A percentile compares a stretch with the other conserved stretches of the same genome.
These are phyloP conservation scores for Haemoproteus tartakovskyi DNA, from an alignment of 169 alveolate genomes.

Conservation along the genomic window DNA sequence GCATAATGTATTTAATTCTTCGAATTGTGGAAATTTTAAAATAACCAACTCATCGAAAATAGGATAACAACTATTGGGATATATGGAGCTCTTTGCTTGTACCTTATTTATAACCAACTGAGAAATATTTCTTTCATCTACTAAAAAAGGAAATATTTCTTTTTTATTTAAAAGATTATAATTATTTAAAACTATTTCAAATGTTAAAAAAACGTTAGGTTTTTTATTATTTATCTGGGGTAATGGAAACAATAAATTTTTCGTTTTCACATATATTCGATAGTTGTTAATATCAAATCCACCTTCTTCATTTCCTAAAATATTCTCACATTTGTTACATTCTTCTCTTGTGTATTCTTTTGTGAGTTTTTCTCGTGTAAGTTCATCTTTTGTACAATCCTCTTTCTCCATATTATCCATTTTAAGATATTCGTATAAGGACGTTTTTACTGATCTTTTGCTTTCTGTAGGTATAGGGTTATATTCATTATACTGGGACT, in stretches of 20 bases:
- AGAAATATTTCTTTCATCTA: conserved; percentile 7
- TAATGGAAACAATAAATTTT: conserved; percentile 2
- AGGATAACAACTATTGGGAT: conserved; percentile 7
- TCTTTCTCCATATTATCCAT: no score
- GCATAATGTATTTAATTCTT: conserved; percentile 5
- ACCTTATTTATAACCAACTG: conserved; percentile 14
- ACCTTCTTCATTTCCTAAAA: not conserved
- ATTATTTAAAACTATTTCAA: conserved; percentile 34
- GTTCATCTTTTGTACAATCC: no score
- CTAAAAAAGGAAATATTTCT: conserved; percentile 8
- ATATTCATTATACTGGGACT: no score
- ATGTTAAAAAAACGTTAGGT: conserved; percentile 13
- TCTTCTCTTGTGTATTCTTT: no score
- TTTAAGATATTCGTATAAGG: no score
- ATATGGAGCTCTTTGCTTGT: conserved; percentile 14
- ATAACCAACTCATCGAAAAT: conserved; percentile 1
- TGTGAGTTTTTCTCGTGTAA: no score
- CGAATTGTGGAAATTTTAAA: conserved; percentile 3
- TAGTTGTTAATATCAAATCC: not conserved
- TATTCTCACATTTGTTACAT: no score
- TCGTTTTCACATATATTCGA: conserved; percentile 19
- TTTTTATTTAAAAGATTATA: conserved; percentile 3
- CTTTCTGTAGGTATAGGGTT: no score
- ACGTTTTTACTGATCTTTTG: no score
- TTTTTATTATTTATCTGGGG: conserved; percentile 12